A percentile compares a stretch with the other conserved stretches of the same genome.
phyloP scores from a whole-genome alignment of 805 yeast genomes.

The Candida sphagnicola region DNA sequence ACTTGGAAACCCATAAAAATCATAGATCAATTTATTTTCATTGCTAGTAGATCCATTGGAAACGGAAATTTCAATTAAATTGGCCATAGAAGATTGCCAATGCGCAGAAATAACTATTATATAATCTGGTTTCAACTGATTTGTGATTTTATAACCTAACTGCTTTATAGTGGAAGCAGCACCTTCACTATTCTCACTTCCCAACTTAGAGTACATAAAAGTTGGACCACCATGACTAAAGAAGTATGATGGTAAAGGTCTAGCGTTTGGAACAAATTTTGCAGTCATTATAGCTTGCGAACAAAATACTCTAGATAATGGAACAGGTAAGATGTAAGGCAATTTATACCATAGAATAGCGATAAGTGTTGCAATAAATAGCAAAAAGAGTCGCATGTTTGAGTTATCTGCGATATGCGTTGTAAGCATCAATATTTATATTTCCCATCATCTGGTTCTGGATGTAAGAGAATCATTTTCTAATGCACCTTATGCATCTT shows the following conservation, averaged over 20 bases:
- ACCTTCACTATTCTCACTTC: constrained; percentile 51
- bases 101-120: constrained; percentile 71
- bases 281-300: not conserved
- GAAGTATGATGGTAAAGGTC: constrained; percentile 57
- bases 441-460: no score
- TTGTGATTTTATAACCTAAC: constrained; percentile 50
- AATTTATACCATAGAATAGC: not conserved
- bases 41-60: constrained; percentile 18
- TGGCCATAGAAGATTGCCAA: constrained; percentile 53
- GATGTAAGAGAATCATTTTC: no score
- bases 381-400: no score
- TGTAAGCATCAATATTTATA: no score
- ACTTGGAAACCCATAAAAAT: constrained; percentile 69
- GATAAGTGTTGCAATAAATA: not conserved
- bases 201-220: constrained; percentile 53
- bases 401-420: no score
- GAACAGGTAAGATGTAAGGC: not conserved
- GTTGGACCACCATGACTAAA: constrained; percentile 85
- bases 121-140: constrained; percentile 56
- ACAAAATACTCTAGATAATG: not conserved
- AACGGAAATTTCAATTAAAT: constrained; percentile 46
- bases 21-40: constrained; percentile 58
- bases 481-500: no score
- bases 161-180: constrained; percentile 51
- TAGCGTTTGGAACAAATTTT: constrained; percentile 12